Conservation (phyloP, 2,329 filamentous ascomycete species). For the Beauveria medogensis region DNA sequence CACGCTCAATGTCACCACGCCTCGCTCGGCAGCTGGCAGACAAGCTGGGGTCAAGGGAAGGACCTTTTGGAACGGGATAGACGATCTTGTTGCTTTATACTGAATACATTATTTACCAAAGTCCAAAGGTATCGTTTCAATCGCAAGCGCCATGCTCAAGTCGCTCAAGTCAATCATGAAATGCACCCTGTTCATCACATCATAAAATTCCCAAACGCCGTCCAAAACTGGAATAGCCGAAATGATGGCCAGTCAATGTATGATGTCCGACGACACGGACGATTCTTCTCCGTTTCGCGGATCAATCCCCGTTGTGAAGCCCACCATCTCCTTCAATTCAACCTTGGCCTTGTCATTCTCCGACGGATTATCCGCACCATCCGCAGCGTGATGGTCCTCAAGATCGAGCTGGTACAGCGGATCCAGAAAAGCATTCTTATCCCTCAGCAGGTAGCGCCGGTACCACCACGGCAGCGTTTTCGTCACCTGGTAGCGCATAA, state of each 20-base stretch:
- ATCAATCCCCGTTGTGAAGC: slow-evolving; percentile 16
- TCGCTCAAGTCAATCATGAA: not conserved
- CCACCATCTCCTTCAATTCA: slow-evolving; percentile 30
- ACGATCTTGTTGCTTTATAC: too few species aligned
- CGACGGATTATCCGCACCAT: slow-evolving; percentile 22
- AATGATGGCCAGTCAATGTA: not conserved
- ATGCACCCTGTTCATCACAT: not conserved
- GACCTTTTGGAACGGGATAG: too few species aligned
- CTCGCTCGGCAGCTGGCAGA: too few species aligned
- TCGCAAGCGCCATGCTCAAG: slow-evolving; percentile 1
- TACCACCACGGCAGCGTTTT: slow-evolving; percentile 53
- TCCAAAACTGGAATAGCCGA: not conserved
- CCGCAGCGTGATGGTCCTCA: slow-evolving; percentile 21
- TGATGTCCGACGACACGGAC: not conserved
- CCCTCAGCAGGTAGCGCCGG: slow-evolving; percentile 47
- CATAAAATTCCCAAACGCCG: not conserved
- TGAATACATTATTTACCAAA: slow-evolving; percentile 1
- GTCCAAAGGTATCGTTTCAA: not conserved
- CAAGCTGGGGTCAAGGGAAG: too few species aligned
- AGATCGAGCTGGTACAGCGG: slow-evolving; percentile 36
- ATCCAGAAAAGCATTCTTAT: slow-evolving; percentile 32
- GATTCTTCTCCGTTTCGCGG: slow-evolving; percentile 2
- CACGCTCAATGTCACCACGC: too few species aligned
- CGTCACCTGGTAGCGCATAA: slow-evolving; percentile 48
- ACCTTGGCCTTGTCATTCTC: slow-evolving; percentile 31